Evolutionary conservation across 2,329 filamentous ascomycete species (phyloP), one percentile per base, ranked within the genome.

Genomic region (Trichoderma sp.): DNA sequence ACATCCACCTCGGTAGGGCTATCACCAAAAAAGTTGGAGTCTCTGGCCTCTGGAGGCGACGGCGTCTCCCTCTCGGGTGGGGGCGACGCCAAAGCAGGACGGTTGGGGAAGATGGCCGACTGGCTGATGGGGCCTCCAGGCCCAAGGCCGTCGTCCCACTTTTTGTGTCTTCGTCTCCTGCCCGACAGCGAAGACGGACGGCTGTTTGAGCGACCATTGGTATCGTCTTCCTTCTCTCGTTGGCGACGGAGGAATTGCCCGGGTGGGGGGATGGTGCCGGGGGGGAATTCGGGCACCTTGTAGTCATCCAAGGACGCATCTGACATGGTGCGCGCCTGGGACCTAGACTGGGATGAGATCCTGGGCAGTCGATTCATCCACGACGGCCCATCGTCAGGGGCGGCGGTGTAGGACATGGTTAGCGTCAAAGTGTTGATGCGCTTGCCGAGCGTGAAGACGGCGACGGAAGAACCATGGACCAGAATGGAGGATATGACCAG

Each of bases 381-480:
- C 1, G 89, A 89, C 2, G 94, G 92, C 0, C 94, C 93, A 43
- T 97, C 93, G 68, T 97, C 95, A 61, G 91, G 92, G 21, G 90
- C 94, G 70, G 91, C 89, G 0, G 96, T 99, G 82, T 98, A 99
- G 0, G 96, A 97, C 87, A 99, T 92, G 67, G 96, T 97, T 70
- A 99, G 85, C 1, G 93, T 94, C 73, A 99, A 82, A 0, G 96
- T 98, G 81, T 98, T 98, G 86, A 99, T 99, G 70, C 92, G 94
- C 80, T 98, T 99, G 75, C 96, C 96, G 1, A 99, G 87, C 0
- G 96, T 98, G 75, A 99, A 99, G 10, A 99, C 96, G 5, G 96
- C 96, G 74, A 99, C 91, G 0, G 96, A 98, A n/a, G 96, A 98
- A 26, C 96, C 96, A 76, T 99, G 96, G 1, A 99, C 93, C 46